Evolutionary conservation across 371 early-diverging fungal species (phyloP).

Genomic region (Mucor ambiguus): DNA sequence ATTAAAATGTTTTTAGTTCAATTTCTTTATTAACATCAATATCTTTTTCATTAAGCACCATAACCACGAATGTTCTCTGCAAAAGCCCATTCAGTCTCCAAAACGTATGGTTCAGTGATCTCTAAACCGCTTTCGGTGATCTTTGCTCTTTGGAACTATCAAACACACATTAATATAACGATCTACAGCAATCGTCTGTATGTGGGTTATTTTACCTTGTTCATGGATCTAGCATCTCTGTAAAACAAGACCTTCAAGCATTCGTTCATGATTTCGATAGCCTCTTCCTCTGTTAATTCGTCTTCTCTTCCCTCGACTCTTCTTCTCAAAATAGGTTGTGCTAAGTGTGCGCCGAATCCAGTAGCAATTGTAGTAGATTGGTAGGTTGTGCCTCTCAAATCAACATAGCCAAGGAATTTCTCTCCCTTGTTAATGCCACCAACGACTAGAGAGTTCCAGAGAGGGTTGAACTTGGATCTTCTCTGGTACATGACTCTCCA

Average conservation of each 20-base stretch:
- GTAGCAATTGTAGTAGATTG: conserved; percentile 93
- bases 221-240: conserved; percentile 95
- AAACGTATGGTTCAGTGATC: conserved; percentile 86
- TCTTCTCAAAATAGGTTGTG: conserved; percentile 95
- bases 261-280: conserved; percentile 85
- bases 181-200: not conserved
- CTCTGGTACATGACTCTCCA: conserved; percentile 94
- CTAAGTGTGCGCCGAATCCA: conserved; percentile 96
- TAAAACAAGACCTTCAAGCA: conserved; percentile 96
- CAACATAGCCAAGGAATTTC: conserved; percentile 93
- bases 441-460: conserved; percentile 95
- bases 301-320: conserved; percentile 87
- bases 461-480: conserved; percentile 91
- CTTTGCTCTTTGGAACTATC: conserved; percentile 91
- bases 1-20: conserved; percentile 6
- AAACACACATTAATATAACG: not conserved
- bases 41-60: conserved; percentile 67
- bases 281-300: conserved; percentile 91
- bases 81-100: conserved; percentile 94
- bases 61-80: conserved; percentile 91
- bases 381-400: conserved; percentile 96
- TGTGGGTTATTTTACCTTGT: conserved; percentile 68
- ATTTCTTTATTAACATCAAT: conserved; percentile 2
- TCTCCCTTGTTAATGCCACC: conserved; percentile 87
- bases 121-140: conserved; percentile 82